phyloP scores from a whole-genome alignment of 148 eudicot species.

The Limonium bicolor region DNA sequence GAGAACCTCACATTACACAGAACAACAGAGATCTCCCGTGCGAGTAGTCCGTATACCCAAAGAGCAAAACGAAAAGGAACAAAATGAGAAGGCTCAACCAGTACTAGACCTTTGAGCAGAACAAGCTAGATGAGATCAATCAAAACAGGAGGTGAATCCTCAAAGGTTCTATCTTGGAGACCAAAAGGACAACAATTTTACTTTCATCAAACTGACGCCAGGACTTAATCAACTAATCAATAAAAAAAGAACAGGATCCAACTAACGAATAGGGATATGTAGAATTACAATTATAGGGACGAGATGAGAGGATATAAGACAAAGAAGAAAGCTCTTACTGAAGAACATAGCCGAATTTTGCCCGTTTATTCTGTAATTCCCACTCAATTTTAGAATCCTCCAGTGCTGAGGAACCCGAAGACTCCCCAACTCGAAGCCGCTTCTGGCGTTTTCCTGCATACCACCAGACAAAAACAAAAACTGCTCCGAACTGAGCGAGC shows the following conservation, averaged over 20 bases:
- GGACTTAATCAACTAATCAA: neutral
- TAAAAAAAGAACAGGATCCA: too few species aligned
- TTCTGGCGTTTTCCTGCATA: slow-evolving; percentile 3
- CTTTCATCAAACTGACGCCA: too few species aligned
- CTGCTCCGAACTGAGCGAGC: slow-evolving; percentile 8
- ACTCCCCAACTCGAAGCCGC: slow-evolving; percentile 29
- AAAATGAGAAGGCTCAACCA: neutral
- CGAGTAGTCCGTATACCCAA: neutral
- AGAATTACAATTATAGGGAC: neutral
- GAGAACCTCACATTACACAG: neutral
- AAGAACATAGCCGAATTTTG: slow-evolving; percentile 25
- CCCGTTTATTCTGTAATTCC: slow-evolving; percentile 59
- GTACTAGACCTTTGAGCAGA: neutral
- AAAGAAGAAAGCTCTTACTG: slow-evolving; percentile 11
- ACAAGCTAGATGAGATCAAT: neutral
- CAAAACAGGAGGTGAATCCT: too few species aligned
- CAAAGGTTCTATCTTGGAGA: too few species aligned
- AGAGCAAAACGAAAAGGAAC: too few species aligned
- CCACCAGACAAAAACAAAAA: slow-evolving; percentile 8
- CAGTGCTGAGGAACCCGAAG: slow-evolving; percentile 10
- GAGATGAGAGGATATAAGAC: neutral
- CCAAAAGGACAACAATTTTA: too few species aligned
- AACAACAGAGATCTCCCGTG: neutral
- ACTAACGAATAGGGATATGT: too few species aligned
- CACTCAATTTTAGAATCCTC: slow-evolving; percentile 14